Evolutionary conservation across 176 grass and related monocot species (phyloP), one percentile per base, ranked within the genome.

Genomic region (Microstegium vimineum): DNA sequence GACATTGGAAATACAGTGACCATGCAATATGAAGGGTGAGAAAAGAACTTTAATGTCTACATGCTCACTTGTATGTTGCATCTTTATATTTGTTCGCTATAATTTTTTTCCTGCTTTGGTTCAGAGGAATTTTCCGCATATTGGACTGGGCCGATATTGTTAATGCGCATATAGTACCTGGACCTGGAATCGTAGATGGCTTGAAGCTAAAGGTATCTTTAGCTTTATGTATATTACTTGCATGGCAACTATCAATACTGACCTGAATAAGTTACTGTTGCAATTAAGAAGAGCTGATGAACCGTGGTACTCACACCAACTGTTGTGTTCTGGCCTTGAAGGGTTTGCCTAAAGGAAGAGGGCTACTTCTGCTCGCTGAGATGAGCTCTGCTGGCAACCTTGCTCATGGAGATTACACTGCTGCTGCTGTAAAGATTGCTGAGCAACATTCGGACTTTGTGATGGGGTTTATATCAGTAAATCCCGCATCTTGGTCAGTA

Each of bases 11-110:
- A 98, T 72, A 95, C 92, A 14, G 90, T 98, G 28, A 91, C 92
- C 20, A 98, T 95, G 92, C 95, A 95, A 85, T 95, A 95, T 74
- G 95, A 98, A 86, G 92, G 95, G 92, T 93, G 69, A 93, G 88
- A 87, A 70, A 33, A 35, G 41, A 11, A 2, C 4, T 75, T 74
- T 62, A 25, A 5, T 73, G 59, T 68, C 9, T 57, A 23, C n/a
- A 60, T 26, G 37, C 41, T 45, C 10, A 0, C 16, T 71, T 26
- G 3, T 60, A 60, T 60, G 56, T 77, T 74, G 3, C 37, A 82
- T 37, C 15, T 75, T 35, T 17, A 23, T 81, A 71, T 66, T 34
- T 59, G 16, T 0, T 25, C 4, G 41, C 18, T 82, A 28, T 81
- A 60, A 56, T 45, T 56, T 27, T 32, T 52, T 52, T 36, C 52